phyloP scores from a whole-genome alignment of 1,284 basidiomycete species.

The Puccinia hordei region DNA sequence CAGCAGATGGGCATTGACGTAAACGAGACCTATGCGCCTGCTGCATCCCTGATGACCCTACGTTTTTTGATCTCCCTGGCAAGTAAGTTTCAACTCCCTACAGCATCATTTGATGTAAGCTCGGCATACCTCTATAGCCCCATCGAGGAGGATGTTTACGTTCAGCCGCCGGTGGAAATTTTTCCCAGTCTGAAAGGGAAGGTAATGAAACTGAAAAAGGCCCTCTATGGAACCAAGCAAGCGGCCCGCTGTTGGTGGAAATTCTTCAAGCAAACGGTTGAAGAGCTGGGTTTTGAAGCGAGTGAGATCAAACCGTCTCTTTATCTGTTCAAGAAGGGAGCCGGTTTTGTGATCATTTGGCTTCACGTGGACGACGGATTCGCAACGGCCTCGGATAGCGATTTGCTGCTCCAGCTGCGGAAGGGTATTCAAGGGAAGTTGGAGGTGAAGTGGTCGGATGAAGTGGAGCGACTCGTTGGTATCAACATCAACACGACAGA shows the following conservation, averaged over 20 bases:
- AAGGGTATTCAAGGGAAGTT: not conserved
- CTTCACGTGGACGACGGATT: conserved; percentile 30
- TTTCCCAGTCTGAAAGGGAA: not conserved
- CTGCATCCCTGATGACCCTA: not conserved
- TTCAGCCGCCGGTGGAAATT: conserved; percentile 4
- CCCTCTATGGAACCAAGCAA: conserved; percentile 25
- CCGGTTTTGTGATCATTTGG: conserved; percentile 2
- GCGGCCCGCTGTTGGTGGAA: too few relatives aligned
- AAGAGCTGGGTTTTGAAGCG: not conserved
- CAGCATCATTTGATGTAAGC: conserved; percentile 1
- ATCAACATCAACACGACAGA: not conserved
- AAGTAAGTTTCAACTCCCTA: not conserved
- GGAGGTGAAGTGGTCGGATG: conserved; percentile 15
- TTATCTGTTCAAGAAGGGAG: not conserved
- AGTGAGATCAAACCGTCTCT: not conserved
- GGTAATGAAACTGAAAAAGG: conserved; percentile 6
- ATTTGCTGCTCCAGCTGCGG: not conserved
- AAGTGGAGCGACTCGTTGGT: not conserved
- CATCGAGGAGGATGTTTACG: conserved; percentile 6
- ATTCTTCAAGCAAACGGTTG: not conserved
- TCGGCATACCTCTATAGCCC: conserved; percentile 17
- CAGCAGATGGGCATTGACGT: conserved; percentile 9
- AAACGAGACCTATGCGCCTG: conserved; percentile 23
- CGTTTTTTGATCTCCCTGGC: not conserved
- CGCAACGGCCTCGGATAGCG: not conserved